Percentiles rank a stretch among this genome's conserved stretches.
phyloP scores from a whole-genome alignment of 177 flowering plant species.

The Vitis hybrid region DNA sequence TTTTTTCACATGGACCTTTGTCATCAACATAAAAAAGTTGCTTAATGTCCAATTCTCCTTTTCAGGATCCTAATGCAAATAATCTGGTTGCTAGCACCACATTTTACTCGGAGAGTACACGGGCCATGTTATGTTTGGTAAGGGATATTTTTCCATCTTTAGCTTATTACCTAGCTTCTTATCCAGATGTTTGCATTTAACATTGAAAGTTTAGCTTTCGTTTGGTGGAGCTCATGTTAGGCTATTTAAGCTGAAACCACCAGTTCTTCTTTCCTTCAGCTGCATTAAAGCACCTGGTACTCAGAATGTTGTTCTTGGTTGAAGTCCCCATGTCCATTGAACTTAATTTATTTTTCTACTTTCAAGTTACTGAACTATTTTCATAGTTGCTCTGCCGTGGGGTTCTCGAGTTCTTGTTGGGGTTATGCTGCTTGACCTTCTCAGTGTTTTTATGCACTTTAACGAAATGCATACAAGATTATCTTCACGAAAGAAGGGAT shows the following conservation, averaged over 20 bases:
- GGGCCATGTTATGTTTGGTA: constrained; percentile 97
- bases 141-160: constrained; percentile 14
- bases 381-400: too few species aligned
- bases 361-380: too few species aligned
- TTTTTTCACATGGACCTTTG: not conserved
- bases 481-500: not conserved
- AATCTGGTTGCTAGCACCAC: constrained; percentile 95
- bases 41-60: constrained; percentile 12
- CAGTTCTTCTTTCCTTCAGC: too few species aligned
- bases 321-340: too few species aligned
- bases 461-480: not conserved
- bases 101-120: constrained; percentile 80
- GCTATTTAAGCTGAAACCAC: too few species aligned
- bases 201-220: too few species aligned
- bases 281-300: too few species aligned
- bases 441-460: too few species aligned
- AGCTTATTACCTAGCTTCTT: not conserved
- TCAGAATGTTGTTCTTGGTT: too few species aligned
- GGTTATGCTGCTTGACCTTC: not conserved
- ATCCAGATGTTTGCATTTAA: too few species aligned
- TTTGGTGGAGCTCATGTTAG: too few species aligned
- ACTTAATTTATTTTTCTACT: too few species aligned
- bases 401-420: not conserved
- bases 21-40: not conserved
- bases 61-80: constrained; percentile 98